Conservation (phyloP, 768 basidiomycete genomes). For the Leucocoprinus birnbaumii region DNA sequence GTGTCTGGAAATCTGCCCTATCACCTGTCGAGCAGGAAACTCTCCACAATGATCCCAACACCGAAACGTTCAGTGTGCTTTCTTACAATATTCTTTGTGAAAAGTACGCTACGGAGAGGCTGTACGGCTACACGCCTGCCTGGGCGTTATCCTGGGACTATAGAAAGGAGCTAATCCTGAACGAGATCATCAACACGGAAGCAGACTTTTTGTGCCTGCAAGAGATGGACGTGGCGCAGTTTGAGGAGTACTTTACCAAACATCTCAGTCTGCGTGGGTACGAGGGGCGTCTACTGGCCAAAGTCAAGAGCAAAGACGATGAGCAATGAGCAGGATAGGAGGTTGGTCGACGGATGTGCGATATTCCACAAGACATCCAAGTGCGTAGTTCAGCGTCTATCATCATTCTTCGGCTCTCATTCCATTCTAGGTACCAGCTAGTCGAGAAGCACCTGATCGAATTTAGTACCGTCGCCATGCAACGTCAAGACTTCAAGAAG, state of each 20-base stretch:
- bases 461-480: conserved; percentile 90
- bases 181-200: conserved; percentile 77
- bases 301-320: conserved; percentile 94
- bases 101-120: conserved; percentile 77
- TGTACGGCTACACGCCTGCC: conserved; percentile 95
- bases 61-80: conserved; percentile 78
- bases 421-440: conserved; percentile 68
- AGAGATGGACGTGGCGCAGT: conserved; percentile 91
- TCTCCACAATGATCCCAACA: conserved; percentile 55
- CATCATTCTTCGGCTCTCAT: conserved; percentile 14
- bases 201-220: conserved; percentile 94
- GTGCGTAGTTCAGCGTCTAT: conserved; percentile 44
- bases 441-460: conserved; percentile 94
- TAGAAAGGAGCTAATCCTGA: conserved; percentile 82
- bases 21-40: conserved; percentile 57
- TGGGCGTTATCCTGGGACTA: conserved; percentile 98
- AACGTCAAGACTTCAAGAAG: conserved; percentile 91
- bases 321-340: conserved; percentile 72
- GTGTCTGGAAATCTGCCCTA: conserved; percentile 70
- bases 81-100: conserved; percentile 96
- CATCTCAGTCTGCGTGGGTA: conserved; percentile 75
- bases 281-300: conserved; percentile 87
- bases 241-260: conserved; percentile 85
- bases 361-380: conserved; percentile 90
- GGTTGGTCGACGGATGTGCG: conserved; percentile 93